Evolutionary conservation across 495 filamentous ascomycete genomes (phyloP).

Genomic region (Wilcoxina mikolae): DNA sequence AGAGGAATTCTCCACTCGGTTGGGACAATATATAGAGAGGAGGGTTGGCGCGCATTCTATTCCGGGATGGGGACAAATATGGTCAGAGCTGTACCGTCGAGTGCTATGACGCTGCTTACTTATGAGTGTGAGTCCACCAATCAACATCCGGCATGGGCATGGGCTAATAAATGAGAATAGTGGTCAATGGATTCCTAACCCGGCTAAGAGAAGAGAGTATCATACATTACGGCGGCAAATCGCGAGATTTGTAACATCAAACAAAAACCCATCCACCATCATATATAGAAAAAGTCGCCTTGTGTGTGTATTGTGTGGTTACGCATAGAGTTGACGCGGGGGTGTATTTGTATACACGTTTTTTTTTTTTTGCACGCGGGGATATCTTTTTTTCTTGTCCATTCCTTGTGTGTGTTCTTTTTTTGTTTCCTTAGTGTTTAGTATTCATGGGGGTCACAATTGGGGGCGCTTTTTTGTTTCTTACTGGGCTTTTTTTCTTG

Average conservation of each 20-base stretch:
- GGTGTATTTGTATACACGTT: neutral
- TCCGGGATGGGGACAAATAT: conserved; percentile 96
- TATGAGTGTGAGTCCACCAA: conserved; percentile 55
- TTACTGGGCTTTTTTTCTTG: neutral
- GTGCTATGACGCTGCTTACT: conserved; percentile 93
- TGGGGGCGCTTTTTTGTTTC: neutral
- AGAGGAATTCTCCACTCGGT: conserved; percentile 67
- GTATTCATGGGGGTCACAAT: neutral
- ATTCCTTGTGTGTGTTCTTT: neutral
- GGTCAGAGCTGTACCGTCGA: conserved; percentile 84
- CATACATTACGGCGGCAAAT: neutral
- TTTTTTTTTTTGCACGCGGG: neutral
- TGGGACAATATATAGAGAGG: conserved; percentile 70
- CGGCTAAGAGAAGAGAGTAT: neutral
- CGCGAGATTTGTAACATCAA: neutral
- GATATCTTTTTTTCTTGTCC: neutral
- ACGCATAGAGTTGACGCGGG: neutral
- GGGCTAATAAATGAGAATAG: neutral
- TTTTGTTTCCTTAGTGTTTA: neutral
- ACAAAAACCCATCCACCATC: neutral
- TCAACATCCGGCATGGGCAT: neutral
- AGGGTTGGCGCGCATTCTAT: conserved; percentile 95
- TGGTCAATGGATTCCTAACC: neutral
- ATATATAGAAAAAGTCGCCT: neutral
- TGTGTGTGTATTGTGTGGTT: neutral